Conservation (phyloP, 192 early-diverging fungal genomes). For the Podila epigama region DNA sequence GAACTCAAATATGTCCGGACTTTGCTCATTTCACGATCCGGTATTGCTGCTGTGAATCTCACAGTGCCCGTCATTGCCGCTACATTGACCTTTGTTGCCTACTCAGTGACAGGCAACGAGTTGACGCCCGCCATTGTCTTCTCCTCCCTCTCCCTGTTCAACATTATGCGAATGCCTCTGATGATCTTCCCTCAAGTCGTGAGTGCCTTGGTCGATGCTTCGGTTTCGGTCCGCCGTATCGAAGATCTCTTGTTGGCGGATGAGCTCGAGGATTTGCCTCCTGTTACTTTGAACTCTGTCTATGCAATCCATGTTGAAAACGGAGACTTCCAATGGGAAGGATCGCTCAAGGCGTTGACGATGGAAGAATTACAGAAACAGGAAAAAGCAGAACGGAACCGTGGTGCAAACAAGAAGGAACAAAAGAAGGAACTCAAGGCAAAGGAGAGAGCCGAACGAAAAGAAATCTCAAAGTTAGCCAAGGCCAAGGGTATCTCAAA, state of each 20-base stretch:
- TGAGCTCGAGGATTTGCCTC: slow-evolving; percentile 64
- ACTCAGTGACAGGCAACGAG: slow-evolving; percentile 53
- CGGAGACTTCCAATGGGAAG: slow-evolving; percentile 74
- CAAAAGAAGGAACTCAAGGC: slow-evolving; percentile 48
- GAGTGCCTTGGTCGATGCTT: slow-evolving; percentile 78
- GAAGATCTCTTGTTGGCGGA: slow-evolving; percentile 73
- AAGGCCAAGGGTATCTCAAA: slow-evolving; percentile 28
- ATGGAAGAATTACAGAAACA: slow-evolving; percentile 49
- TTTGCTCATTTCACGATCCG: slow-evolving; percentile 47
- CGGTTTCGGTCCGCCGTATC: slow-evolving; percentile 86
- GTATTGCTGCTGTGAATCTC: slow-evolving; percentile 47
- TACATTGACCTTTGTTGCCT: slow-evolving; percentile 61
- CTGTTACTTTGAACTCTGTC: slow-evolving; percentile 47
- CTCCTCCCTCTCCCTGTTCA: slow-evolving; percentile 93
- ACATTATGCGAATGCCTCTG: slow-evolving; percentile 91
- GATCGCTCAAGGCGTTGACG: slow-evolving; percentile 45
- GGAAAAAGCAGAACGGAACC: slow-evolving; percentile 46
- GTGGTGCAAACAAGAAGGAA: slow-evolving; percentile 40
- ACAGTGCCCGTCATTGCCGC: slow-evolving; percentile 52
- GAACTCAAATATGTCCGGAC: slow-evolving; percentile 49
- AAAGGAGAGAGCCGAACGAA: slow-evolving; percentile 33
- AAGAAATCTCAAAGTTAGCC: slow-evolving; percentile 44
- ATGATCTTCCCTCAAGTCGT: slow-evolving; percentile 86
- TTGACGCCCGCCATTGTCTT: slow-evolving; percentile 79
- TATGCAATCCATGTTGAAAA: slow-evolving; percentile 65